Base-by-base conservation (phyloP, 371 early-diverging fungal genomes). In the Apophysomyces sp. region DNA sequence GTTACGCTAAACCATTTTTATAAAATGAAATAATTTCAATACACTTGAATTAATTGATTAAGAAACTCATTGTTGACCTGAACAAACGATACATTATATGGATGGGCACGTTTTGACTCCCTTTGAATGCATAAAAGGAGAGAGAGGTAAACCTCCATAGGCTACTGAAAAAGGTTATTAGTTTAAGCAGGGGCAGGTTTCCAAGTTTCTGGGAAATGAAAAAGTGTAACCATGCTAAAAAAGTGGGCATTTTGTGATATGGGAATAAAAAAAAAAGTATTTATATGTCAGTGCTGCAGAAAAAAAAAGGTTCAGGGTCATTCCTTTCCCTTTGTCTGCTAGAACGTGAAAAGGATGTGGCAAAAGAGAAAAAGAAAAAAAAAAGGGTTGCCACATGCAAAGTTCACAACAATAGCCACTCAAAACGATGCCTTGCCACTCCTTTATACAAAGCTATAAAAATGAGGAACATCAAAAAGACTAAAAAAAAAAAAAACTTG, bases 271-370 rank as follows among this genome's bases (percentile, higher is more conserved):
- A 6, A 21, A 16, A 18, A 3, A 4, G 3, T 44, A 18, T 44
- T n/a, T 21, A 9, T 44, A 44, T 44, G 49, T 44, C 49, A 44
- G 49, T 44, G 49, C 49, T 44, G 49, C 49, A 26, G 11, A 44
- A 21, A 21, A 44, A 2, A 44, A 4, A 21, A 21, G 21, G 21
- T 6, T 44, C 41, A 41, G 41, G 41, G 41, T 44, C 21, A 44
- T 44, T 21, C 49, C 24, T 44, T 44, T 21, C 21, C 21, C 24
- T 44, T 18, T 44, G n/a, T 4, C 21, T 44, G 9, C 16, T 44
- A 44, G 24, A 44, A 44, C 49, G 49, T 44, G 49, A 44, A 44
- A 37, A 44, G 49, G 27, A 44, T 44, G 49, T 44, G 49, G 49
- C 49, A 21, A 44, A 44, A 41, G 1, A 13, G 34, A 15, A 15